These are phyloP conservation scores for Carex myosuroides DNA, from an alignment of 176 grass and related monocot species.

Conservation along the genomic window DNA sequence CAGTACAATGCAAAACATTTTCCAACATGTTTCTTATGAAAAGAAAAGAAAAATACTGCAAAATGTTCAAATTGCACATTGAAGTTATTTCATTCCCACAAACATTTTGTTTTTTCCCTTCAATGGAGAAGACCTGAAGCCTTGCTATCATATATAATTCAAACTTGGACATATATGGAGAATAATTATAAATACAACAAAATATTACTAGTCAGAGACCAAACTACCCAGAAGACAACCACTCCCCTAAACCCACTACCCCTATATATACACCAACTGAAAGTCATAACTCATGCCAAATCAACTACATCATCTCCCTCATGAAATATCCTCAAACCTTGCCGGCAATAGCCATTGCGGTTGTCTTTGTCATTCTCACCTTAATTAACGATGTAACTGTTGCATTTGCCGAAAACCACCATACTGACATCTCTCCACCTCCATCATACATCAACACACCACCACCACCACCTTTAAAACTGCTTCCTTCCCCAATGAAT, in stretches of 20 bases:
- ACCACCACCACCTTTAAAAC: conserved; percentile 18
- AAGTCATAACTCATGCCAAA: conserved; percentile 18
- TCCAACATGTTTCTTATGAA: no score
- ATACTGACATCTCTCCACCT: not conserved
- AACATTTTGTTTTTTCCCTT: not conserved
- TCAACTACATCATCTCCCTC: conserved; percentile 26
- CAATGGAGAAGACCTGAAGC: not conserved
- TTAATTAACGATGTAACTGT: not conserved
- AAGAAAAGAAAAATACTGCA: not conserved
- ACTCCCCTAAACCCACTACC: not conserved
- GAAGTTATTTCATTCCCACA: not conserved
- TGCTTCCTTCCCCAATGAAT: conserved; percentile 6
- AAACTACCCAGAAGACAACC: not conserved
- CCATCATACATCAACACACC: conserved; percentile 16
- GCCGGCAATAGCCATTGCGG: conserved; percentile 23
- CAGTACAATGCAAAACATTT: not conserved
- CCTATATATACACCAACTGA: not conserved
- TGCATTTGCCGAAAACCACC: not conserved
- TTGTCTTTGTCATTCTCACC: conserved; percentile 5
- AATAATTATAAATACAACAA: not conserved
- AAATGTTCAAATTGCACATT: not conserved
- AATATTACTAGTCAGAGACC: not conserved
- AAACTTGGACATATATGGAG: not conserved
- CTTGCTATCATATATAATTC: not conserved
- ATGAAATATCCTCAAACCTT: conserved; percentile 3